phyloP scores from a whole-genome alignment of 371 early-diverging fungal species.

The Batkoa obscura region DNA sequence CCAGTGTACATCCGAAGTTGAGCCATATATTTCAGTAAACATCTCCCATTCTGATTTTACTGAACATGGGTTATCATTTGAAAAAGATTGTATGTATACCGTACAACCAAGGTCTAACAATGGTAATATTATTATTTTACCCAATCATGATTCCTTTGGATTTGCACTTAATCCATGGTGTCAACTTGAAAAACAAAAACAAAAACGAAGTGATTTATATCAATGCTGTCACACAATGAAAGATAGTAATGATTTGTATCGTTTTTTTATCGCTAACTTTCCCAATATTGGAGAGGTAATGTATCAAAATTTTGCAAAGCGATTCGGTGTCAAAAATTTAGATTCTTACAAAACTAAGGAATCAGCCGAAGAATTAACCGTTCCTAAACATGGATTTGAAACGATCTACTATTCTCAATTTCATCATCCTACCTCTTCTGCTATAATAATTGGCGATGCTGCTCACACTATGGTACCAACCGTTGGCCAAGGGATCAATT shows the following conservation, averaged over 20 bases:
- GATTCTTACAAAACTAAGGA: too few relatives aligned
- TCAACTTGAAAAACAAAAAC: background rate
- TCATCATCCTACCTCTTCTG: constrained; percentile 8
- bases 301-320: background rate
- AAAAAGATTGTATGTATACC: background rate
- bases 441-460: constrained; percentile 86
- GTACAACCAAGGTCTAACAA: background rate
- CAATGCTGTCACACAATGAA: background rate
- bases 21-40: background rate
- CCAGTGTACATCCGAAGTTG: background rate
- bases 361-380: background rate
- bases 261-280: background rate
- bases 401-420: background rate
- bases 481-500: constrained; percentile 94
- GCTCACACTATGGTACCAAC: constrained; percentile 97
- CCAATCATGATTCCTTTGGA: background rate
- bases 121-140: background rate
- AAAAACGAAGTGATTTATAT: background rate
- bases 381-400: background rate
- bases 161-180: background rate
- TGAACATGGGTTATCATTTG: background rate
- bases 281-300: background rate
- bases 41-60: background rate
- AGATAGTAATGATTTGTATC: background rate
- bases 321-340: background rate